These are phyloP conservation scores for Corylus avellana DNA, from an alignment of 306 rosid genomes.

Conservation along the genomic window DNA sequence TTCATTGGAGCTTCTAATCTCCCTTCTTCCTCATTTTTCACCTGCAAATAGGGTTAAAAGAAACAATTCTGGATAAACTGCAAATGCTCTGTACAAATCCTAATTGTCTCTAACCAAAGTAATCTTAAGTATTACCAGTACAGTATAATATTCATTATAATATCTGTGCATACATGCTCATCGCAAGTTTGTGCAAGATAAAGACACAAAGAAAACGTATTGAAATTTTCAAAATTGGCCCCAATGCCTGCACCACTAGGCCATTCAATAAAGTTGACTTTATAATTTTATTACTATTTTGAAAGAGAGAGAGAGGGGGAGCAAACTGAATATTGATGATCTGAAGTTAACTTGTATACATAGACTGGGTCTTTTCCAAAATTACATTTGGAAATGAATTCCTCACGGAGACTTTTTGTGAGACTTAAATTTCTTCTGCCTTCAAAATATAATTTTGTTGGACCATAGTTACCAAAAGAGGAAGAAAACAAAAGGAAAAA, in stretches of 20 bases:
- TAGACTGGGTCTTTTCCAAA: too few species aligned
- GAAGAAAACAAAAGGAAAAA: background rate
- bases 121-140: background rate
- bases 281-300: too few species aligned
- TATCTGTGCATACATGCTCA: background rate
- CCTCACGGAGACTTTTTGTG: too few species aligned
- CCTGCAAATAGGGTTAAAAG: constrained; percentile 20
- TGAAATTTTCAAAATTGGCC: background rate
- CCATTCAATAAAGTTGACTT: too few species aligned
- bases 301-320: too few species aligned
- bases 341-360: too few species aligned
- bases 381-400: too few species aligned
- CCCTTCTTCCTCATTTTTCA: constrained; percentile 8
- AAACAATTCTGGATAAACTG: background rate
- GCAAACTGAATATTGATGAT: too few species aligned
- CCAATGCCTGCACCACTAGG: too few species aligned
- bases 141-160: background rate
- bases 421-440: background rate
- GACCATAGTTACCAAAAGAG: background rate
- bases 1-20: constrained; percentile 1
- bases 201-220: background rate
- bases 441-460: background rate
- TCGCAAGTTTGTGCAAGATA: background rate
- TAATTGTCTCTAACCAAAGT: background rate
- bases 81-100: background rate